phyloP scores from a whole-genome alignment of 192 early-diverging fungal species.

The Linnemannia zychae region DNA sequence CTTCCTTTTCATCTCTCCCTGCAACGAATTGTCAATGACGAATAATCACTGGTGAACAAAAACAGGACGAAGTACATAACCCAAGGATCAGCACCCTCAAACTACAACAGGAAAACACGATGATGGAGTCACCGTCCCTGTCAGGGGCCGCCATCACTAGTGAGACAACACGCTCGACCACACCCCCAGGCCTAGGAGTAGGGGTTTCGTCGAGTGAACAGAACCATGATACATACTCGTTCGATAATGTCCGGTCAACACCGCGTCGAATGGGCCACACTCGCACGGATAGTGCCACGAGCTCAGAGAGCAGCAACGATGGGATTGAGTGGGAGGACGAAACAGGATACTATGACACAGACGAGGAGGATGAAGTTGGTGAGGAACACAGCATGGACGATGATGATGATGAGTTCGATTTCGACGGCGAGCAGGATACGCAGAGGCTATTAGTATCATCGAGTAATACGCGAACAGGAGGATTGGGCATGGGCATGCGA shows the following conservation, averaged over 20 bases:
- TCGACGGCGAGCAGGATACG: constrained; percentile 26
- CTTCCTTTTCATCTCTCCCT: not conserved
- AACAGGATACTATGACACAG: not conserved
- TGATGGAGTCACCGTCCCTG: constrained; percentile 4
- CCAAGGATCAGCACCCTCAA: not conserved
- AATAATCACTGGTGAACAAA: constrained; percentile 11
- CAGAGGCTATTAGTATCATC: constrained; percentile 20
- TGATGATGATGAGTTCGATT: not conserved
- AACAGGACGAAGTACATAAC: not conserved
- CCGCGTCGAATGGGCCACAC: not conserved
- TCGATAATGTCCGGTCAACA: not conserved
- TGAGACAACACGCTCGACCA: not conserved
- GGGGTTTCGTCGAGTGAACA: not conserved
- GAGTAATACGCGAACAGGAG: constrained; percentile 26
- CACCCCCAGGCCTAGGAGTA: not conserved
- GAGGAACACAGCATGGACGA: constrained; percentile 20
- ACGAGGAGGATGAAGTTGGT: constrained; percentile 8
- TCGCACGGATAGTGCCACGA: constrained; percentile 11
- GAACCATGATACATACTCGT: not conserved
- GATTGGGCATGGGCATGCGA: constrained; percentile 54
- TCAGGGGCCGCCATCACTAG: not conserved
- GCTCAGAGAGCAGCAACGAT: constrained; percentile 34
- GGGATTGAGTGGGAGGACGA: constrained; percentile 45
- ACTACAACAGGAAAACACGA: not conserved
- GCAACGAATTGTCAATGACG: constrained; percentile 6